Percentiles rank a stretch among this genome's conserved stretches.
Evolutionary conservation across 805 yeast genomes (phyloP).

Genomic region (Wickerhamiella azyma): DNA sequence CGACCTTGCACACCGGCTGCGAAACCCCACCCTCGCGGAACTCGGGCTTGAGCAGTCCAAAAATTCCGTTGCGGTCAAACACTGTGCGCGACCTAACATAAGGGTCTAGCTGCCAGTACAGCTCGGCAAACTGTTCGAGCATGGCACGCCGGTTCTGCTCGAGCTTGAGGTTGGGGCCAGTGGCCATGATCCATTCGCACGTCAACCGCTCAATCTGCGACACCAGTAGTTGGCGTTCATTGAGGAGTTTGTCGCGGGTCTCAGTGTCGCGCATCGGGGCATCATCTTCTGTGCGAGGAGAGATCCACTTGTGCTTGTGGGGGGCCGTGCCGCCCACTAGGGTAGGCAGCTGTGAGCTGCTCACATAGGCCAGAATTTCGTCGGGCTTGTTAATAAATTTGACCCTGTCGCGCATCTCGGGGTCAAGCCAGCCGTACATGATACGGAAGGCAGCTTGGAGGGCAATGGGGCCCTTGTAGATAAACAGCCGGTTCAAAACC

Average conservation of each 20-base stretch:
- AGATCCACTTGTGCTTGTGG: constrained; percentile 43
- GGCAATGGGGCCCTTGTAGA: constrained; percentile 95
- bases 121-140: constrained; percentile 40
- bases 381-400: constrained; percentile 58
- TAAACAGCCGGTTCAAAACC: constrained; percentile 66
- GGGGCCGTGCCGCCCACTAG: constrained; percentile 59
- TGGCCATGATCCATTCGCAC: constrained; percentile 56
- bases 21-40: constrained; percentile 16
- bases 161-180: constrained; percentile 36
- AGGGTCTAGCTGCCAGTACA: constrained; percentile 63
- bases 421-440: constrained; percentile 88
- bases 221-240: constrained; percentile 42
- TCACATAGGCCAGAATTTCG: constrained; percentile 55
- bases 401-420: constrained; percentile 87
- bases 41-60: constrained; percentile 30
- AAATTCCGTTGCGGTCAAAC: constrained; percentile 62
- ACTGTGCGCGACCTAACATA: constrained; percentile 66
- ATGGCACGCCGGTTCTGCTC: constrained; percentile 32
- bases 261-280: constrained; percentile 32
- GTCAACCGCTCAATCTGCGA: constrained; percentile 50
- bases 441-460: constrained; percentile 90
- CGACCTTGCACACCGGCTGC: constrained; percentile 14
- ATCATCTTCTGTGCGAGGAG: constrained; percentile 51
- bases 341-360: constrained; percentile 45
- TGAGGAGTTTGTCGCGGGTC: constrained; percentile 32